These are phyloP conservation scores for Raddia guianensis DNA, from an alignment of 176 grass and related monocot genomes.

Conservation along the genomic window DNA sequence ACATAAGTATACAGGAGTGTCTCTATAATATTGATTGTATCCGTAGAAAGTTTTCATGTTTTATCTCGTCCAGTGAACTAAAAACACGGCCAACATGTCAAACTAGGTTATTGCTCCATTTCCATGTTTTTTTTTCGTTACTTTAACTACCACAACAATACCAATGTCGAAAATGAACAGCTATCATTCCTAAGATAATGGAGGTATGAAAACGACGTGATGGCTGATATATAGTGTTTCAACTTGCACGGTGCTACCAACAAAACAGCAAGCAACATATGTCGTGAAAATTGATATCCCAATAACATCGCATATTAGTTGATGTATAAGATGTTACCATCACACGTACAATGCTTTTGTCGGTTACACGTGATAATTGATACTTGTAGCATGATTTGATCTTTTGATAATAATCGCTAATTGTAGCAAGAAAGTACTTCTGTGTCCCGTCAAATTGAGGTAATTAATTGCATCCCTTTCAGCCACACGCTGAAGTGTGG, in stretches of 20 bases:
- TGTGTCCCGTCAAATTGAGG: background rate
- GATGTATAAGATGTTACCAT: slow-evolving; percentile 1
- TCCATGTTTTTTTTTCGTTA: background rate
- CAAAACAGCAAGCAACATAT: slow-evolving; percentile 6
- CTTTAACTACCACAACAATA: background rate
- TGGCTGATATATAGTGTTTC: background rate
- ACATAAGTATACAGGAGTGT: background rate
- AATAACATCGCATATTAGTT: slow-evolving; percentile 6
- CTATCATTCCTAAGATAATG: background rate
- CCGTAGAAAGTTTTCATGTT: background rate
- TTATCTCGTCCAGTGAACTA: background rate
- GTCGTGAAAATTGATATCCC: slow-evolving; percentile 34
- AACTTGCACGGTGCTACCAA: slow-evolving; percentile 18
- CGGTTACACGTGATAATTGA: background rate
- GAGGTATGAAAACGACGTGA: background rate
- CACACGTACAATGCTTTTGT: slow-evolving; percentile 15
- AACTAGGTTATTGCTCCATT: background rate
- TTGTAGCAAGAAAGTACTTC: background rate
- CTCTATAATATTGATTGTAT: background rate
- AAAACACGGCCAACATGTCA: background rate
- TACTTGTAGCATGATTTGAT: slow-evolving; percentile 20
- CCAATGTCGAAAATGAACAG: background rate
- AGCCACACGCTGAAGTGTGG: background rate
- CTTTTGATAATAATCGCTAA: background rate
- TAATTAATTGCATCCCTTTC: background rate